Conservation (phyloP, 225 moss, liverwort and hornwort species). For the Straminergon stramineum region DNA sequence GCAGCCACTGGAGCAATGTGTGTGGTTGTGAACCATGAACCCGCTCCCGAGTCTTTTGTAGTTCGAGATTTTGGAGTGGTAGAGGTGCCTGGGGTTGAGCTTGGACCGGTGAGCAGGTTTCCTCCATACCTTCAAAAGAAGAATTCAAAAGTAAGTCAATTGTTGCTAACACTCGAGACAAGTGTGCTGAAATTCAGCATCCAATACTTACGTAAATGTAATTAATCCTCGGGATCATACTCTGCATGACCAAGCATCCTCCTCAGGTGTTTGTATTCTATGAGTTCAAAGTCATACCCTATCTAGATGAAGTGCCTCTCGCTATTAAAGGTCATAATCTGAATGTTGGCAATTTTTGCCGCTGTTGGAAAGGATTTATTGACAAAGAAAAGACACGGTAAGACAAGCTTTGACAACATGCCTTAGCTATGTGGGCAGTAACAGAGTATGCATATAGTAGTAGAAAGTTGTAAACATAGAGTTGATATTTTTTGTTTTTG, state of each 20-base stretch:
- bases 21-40: slow-evolving; percentile 15
- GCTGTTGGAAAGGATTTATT: too few species aligned
- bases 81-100: slow-evolving; percentile 1
- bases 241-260: background rate
- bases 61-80: background rate
- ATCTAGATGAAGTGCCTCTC: background rate
- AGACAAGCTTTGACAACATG: background rate
- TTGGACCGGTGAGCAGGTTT: slow-evolving; percentile 6
- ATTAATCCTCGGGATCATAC: background rate
- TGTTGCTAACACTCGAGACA: background rate
- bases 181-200: background rate
- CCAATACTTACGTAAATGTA: too few species aligned
- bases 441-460: background rate
- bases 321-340: background rate
- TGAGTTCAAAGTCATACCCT: background rate
- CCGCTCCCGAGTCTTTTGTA: background rate
- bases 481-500: too few species aligned
- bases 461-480: background rate
- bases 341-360: too few species aligned
- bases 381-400: background rate
- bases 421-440: background rate
- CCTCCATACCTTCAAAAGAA: slow-evolving; percentile 25
- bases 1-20: slow-evolving; percentile 18
- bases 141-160: background rate
- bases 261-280: background rate